Evolutionary conservation across 306 rosid species (phyloP), one percentile per base, ranked within the genome.

Genomic region (Sphenostylis stenocarpa): DNA sequence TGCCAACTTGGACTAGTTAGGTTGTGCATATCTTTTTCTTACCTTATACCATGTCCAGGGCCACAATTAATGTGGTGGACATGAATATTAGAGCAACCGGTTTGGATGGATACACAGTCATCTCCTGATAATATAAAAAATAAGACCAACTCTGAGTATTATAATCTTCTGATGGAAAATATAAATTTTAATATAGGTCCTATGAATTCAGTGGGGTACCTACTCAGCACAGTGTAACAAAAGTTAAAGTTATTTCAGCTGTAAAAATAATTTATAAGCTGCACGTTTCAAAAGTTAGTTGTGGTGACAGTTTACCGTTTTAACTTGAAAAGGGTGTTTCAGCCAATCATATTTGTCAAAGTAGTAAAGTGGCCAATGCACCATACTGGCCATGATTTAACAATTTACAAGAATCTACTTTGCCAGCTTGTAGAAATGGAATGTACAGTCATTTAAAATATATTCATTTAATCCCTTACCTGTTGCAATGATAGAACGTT

Each of bases 1-100:
- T 72, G 31, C 9, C 64, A 73, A 73, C 10, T 73, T 58, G n/a
- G 39, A 73, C 24, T 56, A 64, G 51, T 47, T 48, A 70, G 33
- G 73, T 0, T 34, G n/a, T 6, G 56, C 2, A 24, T 45, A 53
- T 29, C 3, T 34, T 21, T 16, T 41, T 66, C 45, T 77, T 85
- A 92, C 98, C 98, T 95, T 86, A 95, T 88, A 24, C 98, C 98
- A 88, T 95, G 98, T 24, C 98, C 98, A 65, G 98, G 98, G 84
- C 98, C 98, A 82, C 98, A 95, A 60, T 79, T 83, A 69, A 92
- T 85, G 60, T 92, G 91, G 81, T 95, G 98, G 82, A 95, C 55
- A 82, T 95, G 93, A 83, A 95, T 72, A 44, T 95, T 92, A 74
- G 96, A 84, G 84, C 98, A 92, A 60, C 97, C 97, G 4, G 96